These are phyloP conservation scores for Monosporozyma unispora DNA, from an alignment of 805 yeast genomes.

Conservation along the genomic window DNA sequence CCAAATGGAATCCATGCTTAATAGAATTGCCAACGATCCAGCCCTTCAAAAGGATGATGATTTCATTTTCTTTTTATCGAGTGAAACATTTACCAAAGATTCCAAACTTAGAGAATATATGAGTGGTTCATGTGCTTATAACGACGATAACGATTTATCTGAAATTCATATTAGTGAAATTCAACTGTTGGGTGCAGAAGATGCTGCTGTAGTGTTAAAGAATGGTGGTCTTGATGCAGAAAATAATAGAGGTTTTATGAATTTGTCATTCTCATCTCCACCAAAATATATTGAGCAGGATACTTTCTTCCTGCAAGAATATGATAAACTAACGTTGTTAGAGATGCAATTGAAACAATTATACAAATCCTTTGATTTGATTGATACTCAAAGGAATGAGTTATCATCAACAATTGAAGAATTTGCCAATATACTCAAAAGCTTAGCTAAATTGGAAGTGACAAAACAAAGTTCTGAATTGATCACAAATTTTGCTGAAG, in stretches of 20 bases:
- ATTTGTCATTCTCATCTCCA: conserved; percentile 60
- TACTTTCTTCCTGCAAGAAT: conserved; percentile 63
- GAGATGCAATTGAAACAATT: conserved; percentile 66
- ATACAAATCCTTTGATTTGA: conserved; percentile 60
- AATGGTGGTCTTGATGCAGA: conserved; percentile 32
- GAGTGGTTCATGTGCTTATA: conserved; percentile 45
- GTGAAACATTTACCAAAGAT: conserved; percentile 58
- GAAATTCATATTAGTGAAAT: conserved; percentile 29
- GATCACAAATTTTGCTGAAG: conserved; percentile 59
- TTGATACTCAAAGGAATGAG: conserved; percentile 69
- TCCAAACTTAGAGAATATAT: conserved; percentile 61
- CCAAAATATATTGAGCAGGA: conserved; percentile 71
- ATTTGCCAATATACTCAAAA: conserved; percentile 45
- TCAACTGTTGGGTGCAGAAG: conserved; percentile 27
- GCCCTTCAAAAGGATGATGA: conserved; percentile 62
- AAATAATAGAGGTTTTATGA: conserved; percentile 63
- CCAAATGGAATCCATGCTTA: conserved; percentile 79
- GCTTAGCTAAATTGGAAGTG: conserved; percentile 66
- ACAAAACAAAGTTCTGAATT: conserved; percentile 57
- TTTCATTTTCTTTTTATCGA: conserved; percentile 66
- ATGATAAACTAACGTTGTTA: conserved; percentile 56
- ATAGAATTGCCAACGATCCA: conserved; percentile 51
- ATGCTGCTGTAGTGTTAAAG: conserved; percentile 21
- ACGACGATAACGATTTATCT: conserved; percentile 33
- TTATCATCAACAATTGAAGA: conserved; percentile 62